Conservation (phyloP, 208 protist genomes). For the Wallacemonas sp. region DNA sequence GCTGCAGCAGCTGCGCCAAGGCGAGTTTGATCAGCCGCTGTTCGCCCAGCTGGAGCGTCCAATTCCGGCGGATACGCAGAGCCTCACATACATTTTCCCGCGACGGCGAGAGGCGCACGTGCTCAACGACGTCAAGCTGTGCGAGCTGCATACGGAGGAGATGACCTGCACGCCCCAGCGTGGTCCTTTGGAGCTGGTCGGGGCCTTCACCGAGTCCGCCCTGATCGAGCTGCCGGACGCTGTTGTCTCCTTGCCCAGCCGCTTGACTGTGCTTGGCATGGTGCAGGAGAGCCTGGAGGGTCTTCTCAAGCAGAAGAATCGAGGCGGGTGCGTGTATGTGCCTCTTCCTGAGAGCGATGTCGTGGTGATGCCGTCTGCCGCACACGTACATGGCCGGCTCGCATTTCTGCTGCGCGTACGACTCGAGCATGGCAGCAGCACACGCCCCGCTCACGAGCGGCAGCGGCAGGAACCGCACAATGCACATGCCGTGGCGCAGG, state of each 20-base stretch:
- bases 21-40: slow-evolving; percentile 41
- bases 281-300: slow-evolving; percentile 10
- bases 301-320: not conserved
- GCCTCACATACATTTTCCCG: slow-evolving; percentile 86
- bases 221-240: slow-evolving; percentile 36
- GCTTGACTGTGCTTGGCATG: slow-evolving; percentile 38
- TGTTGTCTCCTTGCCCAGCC: slow-evolving; percentile 20
- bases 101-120: slow-evolving; percentile 66
- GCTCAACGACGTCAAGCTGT: slow-evolving; percentile 76
- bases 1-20: slow-evolving; percentile 58
- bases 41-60: slow-evolving; percentile 60
- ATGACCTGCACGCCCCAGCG: slow-evolving; percentile 73
- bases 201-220: slow-evolving; percentile 58
- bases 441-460: not conserved
- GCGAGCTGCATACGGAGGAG: slow-evolving; percentile 57
- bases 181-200: slow-evolving; percentile 71
- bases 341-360: slow-evolving; percentile 52
- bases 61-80: slow-evolving; percentile 35
- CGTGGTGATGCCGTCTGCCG: slow-evolving; percentile 63
- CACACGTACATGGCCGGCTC: slow-evolving; percentile 9
- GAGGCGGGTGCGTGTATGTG: slow-evolving; percentile 1
- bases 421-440: slow-evolving; percentile 19
- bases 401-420: slow-evolving; percentile 54
- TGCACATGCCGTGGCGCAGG: too few relatives aligned
- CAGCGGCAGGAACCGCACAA: too few relatives aligned